These are phyloP conservation scores for Acanthamoeba sp. DNA, from an alignment of 208 protist genomes.

Conservation along the genomic window DNA sequence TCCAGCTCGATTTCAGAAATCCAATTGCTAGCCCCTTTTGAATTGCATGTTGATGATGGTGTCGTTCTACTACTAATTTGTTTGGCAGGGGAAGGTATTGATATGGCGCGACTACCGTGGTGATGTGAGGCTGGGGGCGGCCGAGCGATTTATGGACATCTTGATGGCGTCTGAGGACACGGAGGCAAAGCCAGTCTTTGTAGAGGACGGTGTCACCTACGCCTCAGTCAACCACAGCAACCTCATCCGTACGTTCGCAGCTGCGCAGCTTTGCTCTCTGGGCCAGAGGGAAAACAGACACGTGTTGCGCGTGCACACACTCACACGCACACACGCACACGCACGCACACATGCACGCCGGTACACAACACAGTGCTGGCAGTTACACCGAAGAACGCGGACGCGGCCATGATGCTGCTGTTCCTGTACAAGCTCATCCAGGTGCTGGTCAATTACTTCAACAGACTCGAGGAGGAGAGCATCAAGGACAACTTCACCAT, in stretches of 20 bases:
- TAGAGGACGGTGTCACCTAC: constrained; percentile 79
- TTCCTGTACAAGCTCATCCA: constrained; percentile 62
- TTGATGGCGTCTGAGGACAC: constrained; percentile 72
- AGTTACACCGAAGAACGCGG: constrained; percentile 28
- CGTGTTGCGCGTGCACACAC: too few relatives aligned
- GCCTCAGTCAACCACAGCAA: constrained; percentile 85
- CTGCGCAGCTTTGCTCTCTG: neutral
- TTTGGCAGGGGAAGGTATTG: constrained; percentile 89
- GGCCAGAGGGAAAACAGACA: too few relatives aligned
- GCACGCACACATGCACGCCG: too few relatives aligned
- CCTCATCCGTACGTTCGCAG: constrained; percentile 16
- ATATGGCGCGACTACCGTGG: constrained; percentile 87
- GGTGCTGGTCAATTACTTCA: constrained; percentile 89
- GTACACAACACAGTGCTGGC: constrained; percentile 26
- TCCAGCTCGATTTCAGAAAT: neutral
- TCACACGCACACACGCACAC: too few relatives aligned
- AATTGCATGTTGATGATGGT: constrained; percentile 67
- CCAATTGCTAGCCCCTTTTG: neutral
- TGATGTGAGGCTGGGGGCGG: constrained; percentile 82
- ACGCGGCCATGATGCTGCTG: constrained; percentile 59
- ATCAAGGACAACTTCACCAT: constrained; percentile 97
- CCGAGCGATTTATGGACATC: constrained; percentile 69
- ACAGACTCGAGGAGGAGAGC: constrained; percentile 92
- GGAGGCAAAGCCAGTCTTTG: constrained; percentile 64
- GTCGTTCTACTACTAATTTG: constrained; percentile 88